These are phyloP conservation scores for Colletotrichum sp. DNA, from an alignment of 2,329 filamentous ascomycete genomes.

Conservation along the genomic window DNA sequence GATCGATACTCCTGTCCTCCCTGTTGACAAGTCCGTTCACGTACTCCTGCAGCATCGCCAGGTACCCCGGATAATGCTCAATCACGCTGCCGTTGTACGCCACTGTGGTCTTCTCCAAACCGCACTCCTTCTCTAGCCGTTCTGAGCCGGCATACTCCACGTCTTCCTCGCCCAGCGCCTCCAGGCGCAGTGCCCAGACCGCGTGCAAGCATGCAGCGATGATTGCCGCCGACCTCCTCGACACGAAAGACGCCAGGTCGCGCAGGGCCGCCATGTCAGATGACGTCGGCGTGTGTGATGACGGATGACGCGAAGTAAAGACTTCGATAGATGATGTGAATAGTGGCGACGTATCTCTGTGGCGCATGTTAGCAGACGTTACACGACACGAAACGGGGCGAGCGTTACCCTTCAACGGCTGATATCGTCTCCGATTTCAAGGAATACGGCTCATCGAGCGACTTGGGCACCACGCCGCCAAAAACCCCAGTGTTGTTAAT, in stretches of 20 bases:
- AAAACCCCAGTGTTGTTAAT: conserved; percentile 59
- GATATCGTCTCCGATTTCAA: conserved; percentile 67
- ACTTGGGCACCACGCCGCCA: conserved; percentile 61
- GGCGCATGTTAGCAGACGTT: neutral
- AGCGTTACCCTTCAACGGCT: conserved; percentile 57
- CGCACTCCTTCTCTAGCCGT: conserved; percentile 55
- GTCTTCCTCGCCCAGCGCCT: conserved; percentile 42
- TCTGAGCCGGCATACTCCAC: conserved; percentile 25
- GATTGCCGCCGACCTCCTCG: conserved; percentile 63
- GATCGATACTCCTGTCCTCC: conserved; percentile 52
- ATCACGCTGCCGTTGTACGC: conserved; percentile 83
- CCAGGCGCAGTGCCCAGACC: conserved; percentile 61
- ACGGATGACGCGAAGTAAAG: conserved; percentile 58
- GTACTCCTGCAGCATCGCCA: conserved; percentile 64
- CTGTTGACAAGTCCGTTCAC: conserved; percentile 61
- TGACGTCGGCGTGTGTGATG: conserved; percentile 40
- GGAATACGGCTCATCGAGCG: conserved; percentile 57
- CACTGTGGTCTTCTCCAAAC: conserved; percentile 60
- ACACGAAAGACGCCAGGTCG: conserved; percentile 58
- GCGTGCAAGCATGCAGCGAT: conserved; percentile 64
- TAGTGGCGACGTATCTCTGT: conserved; percentile 49
- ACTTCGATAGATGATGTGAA: conserved; percentile 49
- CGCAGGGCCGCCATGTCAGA: conserved; percentile 59
- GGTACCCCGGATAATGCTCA: conserved; percentile 77
- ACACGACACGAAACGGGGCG: neutral